phyloP scores from a whole-genome alignment of 352 stramenopile species.

The Pythium apleroticum region DNA sequence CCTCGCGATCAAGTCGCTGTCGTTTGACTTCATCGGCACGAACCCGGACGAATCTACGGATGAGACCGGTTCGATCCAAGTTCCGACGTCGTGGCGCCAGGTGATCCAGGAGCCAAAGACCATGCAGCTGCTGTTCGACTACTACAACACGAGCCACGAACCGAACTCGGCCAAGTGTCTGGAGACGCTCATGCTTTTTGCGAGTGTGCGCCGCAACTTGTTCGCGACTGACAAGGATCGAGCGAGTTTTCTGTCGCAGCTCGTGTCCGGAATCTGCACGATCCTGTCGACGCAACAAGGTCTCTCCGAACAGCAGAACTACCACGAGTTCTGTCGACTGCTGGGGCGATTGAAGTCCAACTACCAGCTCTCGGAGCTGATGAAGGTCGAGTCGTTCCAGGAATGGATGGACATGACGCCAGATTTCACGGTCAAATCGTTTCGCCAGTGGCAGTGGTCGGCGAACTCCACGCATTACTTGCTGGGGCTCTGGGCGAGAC shows the following conservation, averaged over 20 bases:
- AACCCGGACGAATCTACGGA: constrained; percentile 98
- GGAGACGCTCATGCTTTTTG: constrained; percentile 95
- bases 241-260: constrained; percentile 90
- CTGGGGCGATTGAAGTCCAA: constrained; percentile 97
- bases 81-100: constrained; percentile 94
- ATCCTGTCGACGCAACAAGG: constrained; percentile 95
- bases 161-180: constrained; percentile 95
- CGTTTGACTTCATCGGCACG: constrained; percentile 99
- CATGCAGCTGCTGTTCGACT: constrained; percentile 96
- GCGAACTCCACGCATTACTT: constrained; percentile 97
- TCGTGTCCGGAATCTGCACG: constrained; percentile 93
- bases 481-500: constrained; percentile 93
- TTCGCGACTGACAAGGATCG: constrained; percentile 97
- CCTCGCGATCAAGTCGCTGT: constrained; percentile 94
- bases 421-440: constrained; percentile 96
- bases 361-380: constrained; percentile 97
- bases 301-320: constrained; percentile 98
- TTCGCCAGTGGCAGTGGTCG: constrained; percentile 95
- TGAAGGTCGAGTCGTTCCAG: constrained; percentile 96
- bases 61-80: constrained; percentile 97
- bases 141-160: constrained; percentile 93
- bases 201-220: constrained; percentile 94
- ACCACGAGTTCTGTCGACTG: constrained; percentile 98
- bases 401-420: constrained; percentile 97
- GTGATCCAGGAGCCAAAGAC: constrained; percentile 94